Evolutionary conservation across 2,329 filamentous ascomycete species (phyloP).

Genomic region (Penicillium fuscoglaucum): DNA sequence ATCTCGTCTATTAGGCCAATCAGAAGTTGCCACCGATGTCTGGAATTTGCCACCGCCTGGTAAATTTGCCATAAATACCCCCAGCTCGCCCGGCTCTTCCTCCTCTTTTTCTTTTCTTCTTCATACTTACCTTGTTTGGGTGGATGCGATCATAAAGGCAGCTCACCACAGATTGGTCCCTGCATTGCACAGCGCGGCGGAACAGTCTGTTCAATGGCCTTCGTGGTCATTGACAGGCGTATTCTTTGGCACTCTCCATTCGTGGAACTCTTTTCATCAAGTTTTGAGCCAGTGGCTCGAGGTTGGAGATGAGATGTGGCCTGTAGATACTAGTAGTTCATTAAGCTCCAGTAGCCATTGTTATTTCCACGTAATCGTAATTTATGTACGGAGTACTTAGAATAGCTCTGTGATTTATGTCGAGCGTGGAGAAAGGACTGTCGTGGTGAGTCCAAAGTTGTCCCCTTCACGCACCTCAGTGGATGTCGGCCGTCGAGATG

Average conservation of each 20-base stretch:
- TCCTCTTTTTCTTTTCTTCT: conserved; percentile 46
- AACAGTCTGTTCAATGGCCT: conserved; percentile 51
- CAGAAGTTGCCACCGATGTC: fast-evolving
- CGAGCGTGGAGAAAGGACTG: too few species aligned
- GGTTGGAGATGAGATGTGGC: conserved; percentile 35
- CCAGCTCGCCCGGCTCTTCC: conserved; percentile 22
- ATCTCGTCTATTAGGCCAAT: not conserved
- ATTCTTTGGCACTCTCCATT: conserved; percentile 42
- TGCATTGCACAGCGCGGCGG: conserved; percentile 61
- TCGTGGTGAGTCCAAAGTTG: too few species aligned
- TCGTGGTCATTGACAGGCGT: conserved; percentile 42
- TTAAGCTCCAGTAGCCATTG: too few species aligned
- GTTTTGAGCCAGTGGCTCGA: conserved; percentile 31
- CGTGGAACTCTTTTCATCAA: conserved; percentile 36
- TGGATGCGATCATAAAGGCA: conserved; percentile 50
- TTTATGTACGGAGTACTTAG: too few species aligned
- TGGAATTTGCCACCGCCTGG: conserved; percentile 17
- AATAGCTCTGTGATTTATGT: too few species aligned
- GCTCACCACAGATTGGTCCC: conserved; percentile 50
- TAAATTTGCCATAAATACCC: conserved; percentile 34
- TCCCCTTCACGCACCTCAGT: too few species aligned
- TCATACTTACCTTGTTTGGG: conserved; percentile 56
- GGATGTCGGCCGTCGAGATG: not conserved
- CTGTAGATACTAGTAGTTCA: not conserved
- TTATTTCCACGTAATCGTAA: too few species aligned